A percentile compares a stretch with the other conserved stretches of the same genome.
phyloP scores from a whole-genome alignment of 2,329 filamentous ascomycete species.

The Simplicillium sp. region DNA sequence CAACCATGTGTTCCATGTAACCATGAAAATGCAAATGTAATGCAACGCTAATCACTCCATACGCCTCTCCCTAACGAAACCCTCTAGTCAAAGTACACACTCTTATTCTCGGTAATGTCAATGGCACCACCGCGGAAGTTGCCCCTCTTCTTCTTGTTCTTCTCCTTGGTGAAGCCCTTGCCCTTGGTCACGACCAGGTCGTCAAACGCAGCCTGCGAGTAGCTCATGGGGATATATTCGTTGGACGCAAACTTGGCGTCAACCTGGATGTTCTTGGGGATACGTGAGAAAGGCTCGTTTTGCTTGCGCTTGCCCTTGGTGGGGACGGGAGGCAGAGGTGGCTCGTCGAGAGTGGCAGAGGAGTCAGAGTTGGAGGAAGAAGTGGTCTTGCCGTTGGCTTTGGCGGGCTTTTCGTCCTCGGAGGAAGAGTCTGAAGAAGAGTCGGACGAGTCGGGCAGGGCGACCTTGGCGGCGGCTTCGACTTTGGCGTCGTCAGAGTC shows the following conservation, averaged over 20 bases:
- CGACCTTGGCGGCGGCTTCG: slow-evolving; percentile 19
- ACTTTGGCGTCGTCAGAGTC: slow-evolving; percentile 12
- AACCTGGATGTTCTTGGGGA: slow-evolving; percentile 58
- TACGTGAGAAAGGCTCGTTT: slow-evolving; percentile 68
- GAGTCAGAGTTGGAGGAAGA: slow-evolving; percentile 31
- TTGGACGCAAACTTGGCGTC: slow-evolving; percentile 68
- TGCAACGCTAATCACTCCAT: too few relatives aligned
- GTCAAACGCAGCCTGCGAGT: slow-evolving; percentile 79
- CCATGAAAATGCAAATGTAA: too few relatives aligned
- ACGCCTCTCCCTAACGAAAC: too few relatives aligned
- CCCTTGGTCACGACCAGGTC: slow-evolving; percentile 86
- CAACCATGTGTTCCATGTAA: too few relatives aligned
- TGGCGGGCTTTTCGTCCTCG: slow-evolving; percentile 9
- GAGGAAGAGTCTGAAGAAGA: slow-evolving; percentile 19
- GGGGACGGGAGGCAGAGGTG: slow-evolving; percentile 45
- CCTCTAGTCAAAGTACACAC: slow-evolving; percentile 83
- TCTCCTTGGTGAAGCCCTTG: slow-evolving; percentile 98
- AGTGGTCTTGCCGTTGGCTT: slow-evolving; percentile 11
- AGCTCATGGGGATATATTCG: slow-evolving; percentile 73
- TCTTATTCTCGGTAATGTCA: slow-evolving; percentile 71
- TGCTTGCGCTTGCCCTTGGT: slow-evolving; percentile 34
- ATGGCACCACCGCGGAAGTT: slow-evolving; percentile 85
- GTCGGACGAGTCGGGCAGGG: slow-evolving; percentile 25
- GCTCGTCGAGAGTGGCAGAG: slow-evolving; percentile 41
- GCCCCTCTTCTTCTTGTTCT: slow-evolving; percentile 96